A percentile compares a stretch with the other conserved stretches of the same genome.
These are phyloP conservation scores for Thraustochytrium sp. DNA, from an alignment of 352 stramenopile species.

Conservation along the genomic window DNA sequence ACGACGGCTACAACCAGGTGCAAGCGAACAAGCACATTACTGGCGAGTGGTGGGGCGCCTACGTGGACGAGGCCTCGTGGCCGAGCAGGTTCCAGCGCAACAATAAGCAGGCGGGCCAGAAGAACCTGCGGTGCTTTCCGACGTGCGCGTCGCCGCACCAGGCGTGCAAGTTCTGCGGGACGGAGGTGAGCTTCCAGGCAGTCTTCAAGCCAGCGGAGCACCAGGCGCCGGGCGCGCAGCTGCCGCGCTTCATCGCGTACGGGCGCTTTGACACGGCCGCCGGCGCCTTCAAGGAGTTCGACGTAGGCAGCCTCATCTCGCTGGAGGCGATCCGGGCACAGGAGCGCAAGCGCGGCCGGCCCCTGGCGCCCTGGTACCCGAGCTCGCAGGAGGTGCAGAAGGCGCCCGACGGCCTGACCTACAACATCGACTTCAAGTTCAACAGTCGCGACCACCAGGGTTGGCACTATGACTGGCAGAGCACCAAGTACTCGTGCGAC, in stretches of 20 bases:
- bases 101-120: conserved; percentile 38
- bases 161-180: conserved; percentile 37
- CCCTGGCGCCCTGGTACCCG: conserved; percentile 10
- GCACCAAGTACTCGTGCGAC: conserved; percentile 40
- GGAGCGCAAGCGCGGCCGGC: not conserved
- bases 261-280: conserved; percentile 12
- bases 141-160: conserved; percentile 22
- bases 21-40: not conserved
- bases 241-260: not conserved
- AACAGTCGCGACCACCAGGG: conserved; percentile 38
- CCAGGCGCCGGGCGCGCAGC: not conserved
- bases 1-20: not conserved
- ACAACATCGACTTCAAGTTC: conserved; percentile 35
- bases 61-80: not conserved
- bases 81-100: conserved; percentile 38
- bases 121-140: conserved; percentile 44
- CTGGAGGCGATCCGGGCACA: not conserved
- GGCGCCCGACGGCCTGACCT: not conserved
- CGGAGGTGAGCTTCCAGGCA: conserved; percentile 21
- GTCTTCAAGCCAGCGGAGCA: not conserved
- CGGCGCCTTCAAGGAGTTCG: not conserved
- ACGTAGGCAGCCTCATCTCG: not conserved
- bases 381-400: not conserved
- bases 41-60: not conserved
- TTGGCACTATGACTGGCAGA: conserved; percentile 43